Evolutionary conservation across 257 asterid genomes (phyloP), one percentile per base, ranked within the genome.

Genomic region (Hygrophila difformis): DNA sequence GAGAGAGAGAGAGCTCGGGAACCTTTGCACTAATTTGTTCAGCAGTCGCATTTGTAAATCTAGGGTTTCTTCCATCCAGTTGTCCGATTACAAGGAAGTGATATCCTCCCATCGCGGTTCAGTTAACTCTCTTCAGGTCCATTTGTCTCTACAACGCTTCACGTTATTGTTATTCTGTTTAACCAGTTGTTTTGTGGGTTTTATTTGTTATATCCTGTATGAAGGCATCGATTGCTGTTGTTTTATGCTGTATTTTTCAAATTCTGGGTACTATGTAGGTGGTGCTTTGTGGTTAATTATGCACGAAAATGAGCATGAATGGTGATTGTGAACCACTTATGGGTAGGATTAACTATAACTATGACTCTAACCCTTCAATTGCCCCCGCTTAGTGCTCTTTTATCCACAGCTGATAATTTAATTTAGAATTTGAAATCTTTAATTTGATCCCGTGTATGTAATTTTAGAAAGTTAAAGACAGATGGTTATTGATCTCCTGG

Each of bases 71-170:
- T 78, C 37, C 2, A 33, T 33, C 12, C 37, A 33, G 70, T 87
- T 91, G 44, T 91, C 99, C 50, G 86, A 91, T 76, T 55, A 61
- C 85, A 91, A 91, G 75, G 99, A 91, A 63, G 54, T 91, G 39
- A 69, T 91, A 49, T 86, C 96, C 56, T 55, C 82, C 65, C 99
- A 91, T 56, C 96, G 88, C 35, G 96, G 82, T 60, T 72, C 98
- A 43, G 57, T 91, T 59, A 83, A 91, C 66, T 82, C 99, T 44
- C 77, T 91, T 55, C 99, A 91, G 96, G 96, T 79, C 67, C 44
- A 4, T 44, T 20, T 42, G 39, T 36, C 33, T 9, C n/a, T 50
- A 35, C 8, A 26, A n/a, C n/a, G n/a, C n/a, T n/a, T n/a, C n/a
- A n/a, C n/a, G n/a, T n/a, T n/a, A n/a, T n/a, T n/a, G n/a, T 43